Percentiles rank a stretch among this genome's conserved stretches.
phyloP scores from a whole-genome alignment of 768 basidiomycete genomes.

The Xerocomellus chrysenteron region DNA sequence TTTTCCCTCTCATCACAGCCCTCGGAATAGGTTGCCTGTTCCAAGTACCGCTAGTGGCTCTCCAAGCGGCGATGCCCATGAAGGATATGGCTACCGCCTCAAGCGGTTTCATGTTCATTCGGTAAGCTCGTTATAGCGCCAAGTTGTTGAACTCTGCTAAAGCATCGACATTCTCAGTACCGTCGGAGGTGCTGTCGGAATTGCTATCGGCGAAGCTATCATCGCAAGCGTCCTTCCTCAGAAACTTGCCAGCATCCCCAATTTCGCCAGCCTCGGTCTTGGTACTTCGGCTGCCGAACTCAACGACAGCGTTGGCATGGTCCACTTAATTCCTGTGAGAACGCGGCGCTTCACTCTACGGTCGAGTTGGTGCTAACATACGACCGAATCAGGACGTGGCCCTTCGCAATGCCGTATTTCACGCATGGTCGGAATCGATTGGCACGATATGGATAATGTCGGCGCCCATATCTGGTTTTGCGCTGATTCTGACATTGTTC shows the following conservation, averaged over 20 bases:
- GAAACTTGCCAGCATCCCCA: constrained; percentile 35
- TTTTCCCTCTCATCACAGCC: constrained; percentile 68
- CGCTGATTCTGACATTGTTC: constrained; percentile 53
- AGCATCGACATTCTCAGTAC: constrained; percentile 40
- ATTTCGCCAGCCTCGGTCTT: constrained; percentile 23
- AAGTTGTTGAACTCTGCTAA: background rate
- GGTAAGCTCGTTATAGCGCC: constrained; percentile 36
- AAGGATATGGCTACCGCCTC: constrained; percentile 87
- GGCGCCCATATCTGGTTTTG: constrained; percentile 54
- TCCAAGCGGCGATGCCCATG: constrained; percentile 87
- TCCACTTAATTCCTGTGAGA: constrained; percentile 36
- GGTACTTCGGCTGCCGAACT: constrained; percentile 44
- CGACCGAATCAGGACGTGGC: constrained; percentile 41
- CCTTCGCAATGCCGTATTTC: constrained; percentile 41
- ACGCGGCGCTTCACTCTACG: background rate
- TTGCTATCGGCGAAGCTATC: constrained; percentile 72
- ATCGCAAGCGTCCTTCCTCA: constrained; percentile 51
- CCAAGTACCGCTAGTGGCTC: constrained; percentile 64
- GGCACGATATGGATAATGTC: constrained; percentile 63
- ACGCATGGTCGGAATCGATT: constrained; percentile 67
- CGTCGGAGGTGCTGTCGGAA: constrained; percentile 74
- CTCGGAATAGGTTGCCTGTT: constrained; percentile 66
- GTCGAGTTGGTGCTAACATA: background rate
- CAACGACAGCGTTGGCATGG: constrained; percentile 43
- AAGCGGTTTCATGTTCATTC: constrained; percentile 65